A percentile compares a stretch with the other conserved stretches of the same genome.
These are phyloP conservation scores for Tuber umbilicatum DNA, from an alignment of 495 filamentous ascomycete species.

Conservation along the genomic window DNA sequence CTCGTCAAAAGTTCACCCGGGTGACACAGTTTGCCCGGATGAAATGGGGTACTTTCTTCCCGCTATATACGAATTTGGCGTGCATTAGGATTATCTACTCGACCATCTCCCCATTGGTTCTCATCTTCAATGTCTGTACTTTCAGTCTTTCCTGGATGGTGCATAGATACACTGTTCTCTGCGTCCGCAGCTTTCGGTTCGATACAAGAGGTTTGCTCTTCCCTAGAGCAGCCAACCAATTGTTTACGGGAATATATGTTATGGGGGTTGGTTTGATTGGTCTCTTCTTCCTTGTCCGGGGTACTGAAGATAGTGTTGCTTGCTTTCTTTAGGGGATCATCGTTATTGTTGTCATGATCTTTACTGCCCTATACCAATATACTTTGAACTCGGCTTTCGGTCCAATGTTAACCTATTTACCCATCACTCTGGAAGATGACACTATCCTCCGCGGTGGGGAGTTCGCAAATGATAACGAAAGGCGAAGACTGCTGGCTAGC, in stretches of 20 bases:
- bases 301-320: constrained; percentile 52
- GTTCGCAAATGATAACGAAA: constrained; percentile 71
- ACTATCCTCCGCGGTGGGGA: constrained; percentile 76
- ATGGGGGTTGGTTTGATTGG: constrained; percentile 81
- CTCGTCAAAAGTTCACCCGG: constrained; percentile 79
- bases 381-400: no score
- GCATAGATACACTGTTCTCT: constrained; percentile 92
- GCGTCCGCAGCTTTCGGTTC: constrained; percentile 80
- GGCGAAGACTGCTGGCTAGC: constrained; percentile 52
- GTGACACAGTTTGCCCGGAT: constrained; percentile 71
- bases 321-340: constrained; percentile 79
- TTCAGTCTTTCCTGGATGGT: constrained; percentile 93
- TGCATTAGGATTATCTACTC: constrained; percentile 91
- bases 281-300: constrained; percentile 76
- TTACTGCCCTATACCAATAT: constrained; percentile 78
- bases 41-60: constrained; percentile 90
- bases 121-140: constrained; percentile 88
- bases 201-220: constrained; percentile 94
- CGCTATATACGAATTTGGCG: constrained; percentile 89
- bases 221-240: constrained; percentile 87
- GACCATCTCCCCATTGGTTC: constrained; percentile 80
- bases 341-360: constrained; percentile 68
- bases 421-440: no score
- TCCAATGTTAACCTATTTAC: no score
- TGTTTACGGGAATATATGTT: constrained; percentile 87